Evolutionary conservation across 2,329 filamentous ascomycete genomes (phyloP).

Genomic region (Epicoccum sorghinum): DNA sequence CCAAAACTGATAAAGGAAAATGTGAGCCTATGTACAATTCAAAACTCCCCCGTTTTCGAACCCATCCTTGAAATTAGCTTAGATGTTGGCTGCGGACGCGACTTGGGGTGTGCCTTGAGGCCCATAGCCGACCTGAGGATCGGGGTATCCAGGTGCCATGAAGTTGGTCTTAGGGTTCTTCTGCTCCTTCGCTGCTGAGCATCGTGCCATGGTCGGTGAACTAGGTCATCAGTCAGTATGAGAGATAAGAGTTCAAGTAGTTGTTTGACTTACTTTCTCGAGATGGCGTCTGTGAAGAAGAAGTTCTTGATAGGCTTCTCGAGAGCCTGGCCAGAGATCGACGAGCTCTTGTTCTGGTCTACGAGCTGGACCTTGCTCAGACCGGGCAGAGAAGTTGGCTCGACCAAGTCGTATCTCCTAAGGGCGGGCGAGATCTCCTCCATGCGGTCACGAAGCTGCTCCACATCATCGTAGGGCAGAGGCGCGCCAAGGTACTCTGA

Average conservation of each 20-base stretch:
- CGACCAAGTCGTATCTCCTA: constrained; percentile 87
- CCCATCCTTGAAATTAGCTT: constrained; percentile 19
- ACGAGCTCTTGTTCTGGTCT: constrained; percentile 91
- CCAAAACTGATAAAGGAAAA: constrained; percentile 28
- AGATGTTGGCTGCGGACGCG: constrained; percentile 34
- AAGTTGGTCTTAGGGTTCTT: constrained; percentile 59
- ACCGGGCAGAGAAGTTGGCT: constrained; percentile 72
- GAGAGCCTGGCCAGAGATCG: constrained; percentile 73
- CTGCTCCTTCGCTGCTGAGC: constrained; percentile 84
- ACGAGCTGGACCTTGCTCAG: constrained; percentile 94
- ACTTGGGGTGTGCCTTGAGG: constrained; percentile 26
- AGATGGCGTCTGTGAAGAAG: constrained; percentile 97
- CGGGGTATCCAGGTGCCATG: constrained; percentile 55
- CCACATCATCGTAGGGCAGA: constrained; percentile 91
- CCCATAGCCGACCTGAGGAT: constrained; percentile 52
- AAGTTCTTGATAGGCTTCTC: constrained; percentile 93
- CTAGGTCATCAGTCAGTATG: constrained; percentile 54
- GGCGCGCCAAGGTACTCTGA: constrained; percentile 89
- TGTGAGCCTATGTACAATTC: constrained; percentile 41
- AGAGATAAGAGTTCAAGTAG: not conserved
- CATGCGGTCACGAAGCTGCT: constrained; percentile 89
- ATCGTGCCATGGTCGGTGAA: constrained; percentile 97
- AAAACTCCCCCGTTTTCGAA: constrained; percentile 22
- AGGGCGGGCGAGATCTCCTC: constrained; percentile 91
- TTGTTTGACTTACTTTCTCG: constrained; percentile 74